Evolutionary conservation across 2,329 filamentous ascomycete genomes (phyloP).

Genomic region (Madurella mycetomatis): DNA sequence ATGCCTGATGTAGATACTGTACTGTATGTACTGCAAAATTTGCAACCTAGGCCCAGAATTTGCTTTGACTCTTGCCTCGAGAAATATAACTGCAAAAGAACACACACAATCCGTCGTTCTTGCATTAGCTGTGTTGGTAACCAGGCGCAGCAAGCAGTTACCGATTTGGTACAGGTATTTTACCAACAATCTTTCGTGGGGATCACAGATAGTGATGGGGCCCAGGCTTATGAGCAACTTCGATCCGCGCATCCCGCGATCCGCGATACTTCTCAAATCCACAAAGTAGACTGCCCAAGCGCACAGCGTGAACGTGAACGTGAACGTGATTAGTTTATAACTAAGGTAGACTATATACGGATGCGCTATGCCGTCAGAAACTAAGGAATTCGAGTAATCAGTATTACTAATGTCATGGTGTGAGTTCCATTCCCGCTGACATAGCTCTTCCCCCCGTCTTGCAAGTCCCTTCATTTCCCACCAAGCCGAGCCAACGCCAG

Average conservation of each 20-base stretch:
- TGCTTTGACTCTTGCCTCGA: no score
- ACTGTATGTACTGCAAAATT: no score
- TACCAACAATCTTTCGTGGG: no score
- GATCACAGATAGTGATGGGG: no score
- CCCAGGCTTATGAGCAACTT: no score
- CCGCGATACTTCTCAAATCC: background rate
- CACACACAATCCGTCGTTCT: no score
- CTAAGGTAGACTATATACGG: background rate
- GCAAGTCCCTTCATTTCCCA: background rate
- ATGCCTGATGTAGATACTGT: no score
- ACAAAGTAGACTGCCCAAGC: background rate
- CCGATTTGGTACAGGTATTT: no score
- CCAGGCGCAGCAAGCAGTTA: no score
- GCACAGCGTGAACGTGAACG: background rate
- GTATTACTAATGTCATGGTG: slow-evolving; percentile 4
- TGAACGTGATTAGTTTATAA: background rate
- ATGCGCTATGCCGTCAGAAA: background rate
- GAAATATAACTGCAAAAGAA: no score
- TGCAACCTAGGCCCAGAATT: no score
- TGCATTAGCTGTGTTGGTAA: no score
- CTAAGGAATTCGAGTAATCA: slow-evolving; percentile 6
- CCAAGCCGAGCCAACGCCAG: slow-evolving; percentile 15
- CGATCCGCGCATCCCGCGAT: background rate
- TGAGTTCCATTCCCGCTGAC: background rate
- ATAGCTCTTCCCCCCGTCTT: background rate